Conservation (phyloP, 176 grass and related monocot genomes). For the Ensete ventricosum region DNA sequence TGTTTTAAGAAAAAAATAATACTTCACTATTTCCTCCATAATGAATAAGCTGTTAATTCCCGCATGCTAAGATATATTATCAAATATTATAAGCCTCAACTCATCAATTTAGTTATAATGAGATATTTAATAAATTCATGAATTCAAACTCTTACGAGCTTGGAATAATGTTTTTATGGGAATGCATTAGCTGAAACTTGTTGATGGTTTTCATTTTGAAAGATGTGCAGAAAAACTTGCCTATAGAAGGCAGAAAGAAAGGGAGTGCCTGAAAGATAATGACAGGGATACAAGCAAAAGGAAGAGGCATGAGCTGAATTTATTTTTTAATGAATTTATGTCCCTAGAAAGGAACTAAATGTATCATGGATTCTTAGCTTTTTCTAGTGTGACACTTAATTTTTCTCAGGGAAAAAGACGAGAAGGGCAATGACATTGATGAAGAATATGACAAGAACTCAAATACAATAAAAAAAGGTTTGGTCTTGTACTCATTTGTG, state of each 20-base stretch:
- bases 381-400: not conserved
- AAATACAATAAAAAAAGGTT: slow-evolving; percentile 56
- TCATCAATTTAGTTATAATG: no score
- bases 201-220: slow-evolving; percentile 42
- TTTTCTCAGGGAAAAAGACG: slow-evolving; percentile 40
- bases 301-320: slow-evolving; percentile 45
- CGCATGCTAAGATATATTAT: no score
- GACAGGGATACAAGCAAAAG: slow-evolving; percentile 46
- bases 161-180: not conserved
- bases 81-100: no score
- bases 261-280: slow-evolving; percentile 19
- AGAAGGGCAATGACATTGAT: slow-evolving; percentile 18
- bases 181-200: slow-evolving; percentile 16
- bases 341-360: not conserved
- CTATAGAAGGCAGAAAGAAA: slow-evolving; percentile 80
- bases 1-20: no score
- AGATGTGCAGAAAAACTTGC: slow-evolving; percentile 99
- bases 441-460: slow-evolving; percentile 30
- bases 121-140: no score
- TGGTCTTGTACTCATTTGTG: slow-evolving; percentile 6
- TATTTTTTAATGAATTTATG: not conserved
- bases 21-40: no score
- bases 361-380: slow-evolving; percentile 15
- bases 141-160: no score
- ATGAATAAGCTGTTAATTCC: no score